Conservation (phyloP, 2,329 filamentous ascomycete species). For the Bretziella fagacearum region DNA sequence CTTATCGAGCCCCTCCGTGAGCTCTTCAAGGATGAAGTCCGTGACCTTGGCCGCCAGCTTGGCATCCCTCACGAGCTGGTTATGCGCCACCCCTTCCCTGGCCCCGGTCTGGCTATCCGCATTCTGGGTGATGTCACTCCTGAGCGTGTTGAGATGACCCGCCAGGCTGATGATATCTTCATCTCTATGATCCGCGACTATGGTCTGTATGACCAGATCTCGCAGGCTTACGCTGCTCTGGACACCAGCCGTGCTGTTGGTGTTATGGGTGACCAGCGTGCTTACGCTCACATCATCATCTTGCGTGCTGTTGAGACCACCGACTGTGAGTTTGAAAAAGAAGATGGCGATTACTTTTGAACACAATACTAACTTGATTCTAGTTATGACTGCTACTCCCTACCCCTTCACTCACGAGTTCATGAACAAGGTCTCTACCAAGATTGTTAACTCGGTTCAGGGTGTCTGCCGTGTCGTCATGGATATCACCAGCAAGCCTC, state of each 20-base stretch:
- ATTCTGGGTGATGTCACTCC: conserved; percentile 72
- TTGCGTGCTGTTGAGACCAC: conserved; percentile 29
- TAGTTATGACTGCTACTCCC: conserved; percentile 54
- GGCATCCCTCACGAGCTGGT: conserved; percentile 22
- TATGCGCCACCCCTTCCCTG: conserved; percentile 20
- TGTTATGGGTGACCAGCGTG: conserved; percentile 44
- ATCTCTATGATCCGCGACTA: conserved; percentile 57
- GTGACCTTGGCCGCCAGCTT: conserved; percentile 21
- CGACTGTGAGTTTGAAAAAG: conserved; percentile 17
- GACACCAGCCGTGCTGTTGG: conserved; percentile 15
- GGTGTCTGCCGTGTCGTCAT: conserved; percentile 24
- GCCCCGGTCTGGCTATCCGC: conserved; percentile 51
- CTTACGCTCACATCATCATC: conserved; percentile 26
- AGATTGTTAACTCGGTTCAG: conserved; percentile 52
- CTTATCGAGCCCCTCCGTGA: conserved; percentile 65
- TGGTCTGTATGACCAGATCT: conserved; percentile 48
- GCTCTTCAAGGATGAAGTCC: conserved; percentile 54
- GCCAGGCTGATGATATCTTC: conserved; percentile 61
- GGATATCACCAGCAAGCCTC: conserved; percentile 43
- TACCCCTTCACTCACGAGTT: conserved; percentile 50
- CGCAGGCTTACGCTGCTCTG: conserved; percentile 16
- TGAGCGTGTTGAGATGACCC: conserved; percentile 60
- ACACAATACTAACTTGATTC: conserved; percentile 3
- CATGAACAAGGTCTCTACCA: conserved; percentile 44
- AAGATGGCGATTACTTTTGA: neutral